These are phyloP conservation scores for Mycena capillaripes DNA, from an alignment of 768 basidiomycete genomes.

Conservation along the genomic window DNA sequence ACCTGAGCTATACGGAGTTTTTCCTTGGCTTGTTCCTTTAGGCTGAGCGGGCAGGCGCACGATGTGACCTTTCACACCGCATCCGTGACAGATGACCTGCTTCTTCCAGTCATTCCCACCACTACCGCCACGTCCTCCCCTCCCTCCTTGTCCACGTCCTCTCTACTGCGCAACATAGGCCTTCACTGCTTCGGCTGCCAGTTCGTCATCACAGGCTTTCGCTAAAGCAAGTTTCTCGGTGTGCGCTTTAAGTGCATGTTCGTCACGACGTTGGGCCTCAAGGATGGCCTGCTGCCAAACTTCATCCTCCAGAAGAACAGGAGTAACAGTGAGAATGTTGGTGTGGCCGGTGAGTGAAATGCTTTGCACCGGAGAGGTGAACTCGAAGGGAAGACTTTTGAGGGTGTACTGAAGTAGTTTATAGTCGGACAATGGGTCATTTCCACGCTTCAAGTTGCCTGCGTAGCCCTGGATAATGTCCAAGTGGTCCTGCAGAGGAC, in stretches of 20 bases:
- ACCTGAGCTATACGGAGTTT: constrained; percentile 7
- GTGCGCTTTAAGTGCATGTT: constrained; percentile 5
- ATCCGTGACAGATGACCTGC: background rate
- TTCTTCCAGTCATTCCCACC: constrained; percentile 3
- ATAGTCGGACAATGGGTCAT: background rate
- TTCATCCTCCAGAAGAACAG: background rate
- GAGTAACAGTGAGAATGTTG: background rate
- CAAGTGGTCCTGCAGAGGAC: constrained; percentile 13
- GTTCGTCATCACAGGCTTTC: constrained; percentile 59
- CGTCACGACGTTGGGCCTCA: background rate
- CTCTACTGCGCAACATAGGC: constrained; percentile 66
- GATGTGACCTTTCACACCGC: constrained; percentile 5
- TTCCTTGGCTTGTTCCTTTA: background rate
- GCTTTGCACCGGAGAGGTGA: background rate
- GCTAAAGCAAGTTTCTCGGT: background rate
- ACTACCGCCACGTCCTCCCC: constrained; percentile 39
- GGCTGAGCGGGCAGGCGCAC: background rate
- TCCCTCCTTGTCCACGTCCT: constrained; percentile 56
- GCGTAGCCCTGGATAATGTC: constrained; percentile 5
- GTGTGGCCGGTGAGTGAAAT: background rate
- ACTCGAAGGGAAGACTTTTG: background rate
- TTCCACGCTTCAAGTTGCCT: background rate
- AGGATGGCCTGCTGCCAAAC: background rate
- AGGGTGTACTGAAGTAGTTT: background rate
- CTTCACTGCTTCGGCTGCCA: constrained; percentile 84